These are phyloP conservation scores for Aspergillus texensis DNA, from an alignment of 2,329 filamentous ascomycete species.

Conservation along the genomic window DNA sequence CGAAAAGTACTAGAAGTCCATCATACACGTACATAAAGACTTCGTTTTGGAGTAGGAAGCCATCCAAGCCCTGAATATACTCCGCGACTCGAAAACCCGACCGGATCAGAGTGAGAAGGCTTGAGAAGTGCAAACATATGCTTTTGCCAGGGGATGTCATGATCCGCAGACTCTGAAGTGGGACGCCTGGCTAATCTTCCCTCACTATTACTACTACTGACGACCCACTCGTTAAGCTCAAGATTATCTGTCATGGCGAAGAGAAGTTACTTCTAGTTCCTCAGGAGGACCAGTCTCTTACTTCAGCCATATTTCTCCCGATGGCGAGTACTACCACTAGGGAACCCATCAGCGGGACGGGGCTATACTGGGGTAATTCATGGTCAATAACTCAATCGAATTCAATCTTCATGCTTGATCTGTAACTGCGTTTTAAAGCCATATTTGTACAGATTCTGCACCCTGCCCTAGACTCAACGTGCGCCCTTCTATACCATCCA, in stretches of 20 bases:
- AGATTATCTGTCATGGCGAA: neutral
- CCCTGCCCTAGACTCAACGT: too few species aligned
- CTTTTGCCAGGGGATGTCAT: constrained; percentile 36
- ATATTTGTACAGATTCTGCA: too few species aligned
- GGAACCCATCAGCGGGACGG: neutral
- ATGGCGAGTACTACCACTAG: neutral
- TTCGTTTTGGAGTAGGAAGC: constrained; percentile 30
- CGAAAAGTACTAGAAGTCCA: constrained; percentile 30
- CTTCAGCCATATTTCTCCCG: neutral
- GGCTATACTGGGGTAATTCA: neutral
- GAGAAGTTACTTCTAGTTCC: neutral
- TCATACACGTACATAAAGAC: constrained; percentile 36
- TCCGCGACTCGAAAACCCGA: constrained; percentile 34
- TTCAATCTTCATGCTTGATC: neutral
- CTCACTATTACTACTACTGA: neutral
- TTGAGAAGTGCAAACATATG: constrained; percentile 36
- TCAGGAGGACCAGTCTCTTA: neutral
- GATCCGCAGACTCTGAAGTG: constrained; percentile 24
- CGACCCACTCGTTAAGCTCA: neutral
- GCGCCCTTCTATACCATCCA: too few species aligned
- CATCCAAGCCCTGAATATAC: constrained; percentile 30
- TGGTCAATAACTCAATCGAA: neutral
- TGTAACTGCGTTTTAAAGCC: too few species aligned
- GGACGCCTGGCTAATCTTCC: constrained; percentile 29
- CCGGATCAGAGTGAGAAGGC: constrained; percentile 31